Evolutionary conservation across 108 stramenopile species (phyloP), one percentile per base, ranked within the genome.

Genomic region (Cyclotella sp.): DNA sequence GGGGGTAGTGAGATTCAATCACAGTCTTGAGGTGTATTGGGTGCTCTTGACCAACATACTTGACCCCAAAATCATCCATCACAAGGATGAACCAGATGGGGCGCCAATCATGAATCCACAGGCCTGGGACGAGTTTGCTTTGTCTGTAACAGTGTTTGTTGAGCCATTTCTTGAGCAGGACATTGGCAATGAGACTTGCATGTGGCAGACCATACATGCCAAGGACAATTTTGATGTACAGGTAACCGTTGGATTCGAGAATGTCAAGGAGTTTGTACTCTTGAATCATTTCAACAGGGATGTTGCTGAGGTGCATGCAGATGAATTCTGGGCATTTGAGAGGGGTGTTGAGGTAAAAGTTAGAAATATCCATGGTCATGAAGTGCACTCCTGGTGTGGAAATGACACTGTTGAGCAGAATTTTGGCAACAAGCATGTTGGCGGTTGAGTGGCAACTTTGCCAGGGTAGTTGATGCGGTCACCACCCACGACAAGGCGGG

Each of bases 271-370:
- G 39, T 16, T 79, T 55, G 78, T 86, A 86, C 30, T 83, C 65
- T 10, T 75, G 58, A 14, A 79, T 66, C 55, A 86, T 76, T 54
- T 78, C 74, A 6, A 43, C 49, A 2, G 76, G 68, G 19, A 64
- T 41, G 40, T 64, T 14, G 22, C 6, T 18, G 1, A 59, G 9
- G 54, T 13, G 72, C 24, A 87, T 75, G 0, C 78, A 43, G 47
- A 85, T 78, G 72, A 78, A 82, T 63, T 85, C 79, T 27, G 40
- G 40, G 10, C 41, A 11, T 14, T 64, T 63, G 70, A 84, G 65
- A 13, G 68, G 67, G 6, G 34, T 34, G 34, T 34, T 6, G 34
- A 26, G 83, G 70, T 68, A 27, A 21, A 6, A 87, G 71, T 57
- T 80, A 81, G 51, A 24, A 4, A 27, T 34, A 6, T 6, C 34